A percentile compares a stretch with the other conserved stretches of the same genome.
Conservation (phyloP, 2,329 filamentous ascomycete genomes). For the Talaromyces pinophilus region DNA sequence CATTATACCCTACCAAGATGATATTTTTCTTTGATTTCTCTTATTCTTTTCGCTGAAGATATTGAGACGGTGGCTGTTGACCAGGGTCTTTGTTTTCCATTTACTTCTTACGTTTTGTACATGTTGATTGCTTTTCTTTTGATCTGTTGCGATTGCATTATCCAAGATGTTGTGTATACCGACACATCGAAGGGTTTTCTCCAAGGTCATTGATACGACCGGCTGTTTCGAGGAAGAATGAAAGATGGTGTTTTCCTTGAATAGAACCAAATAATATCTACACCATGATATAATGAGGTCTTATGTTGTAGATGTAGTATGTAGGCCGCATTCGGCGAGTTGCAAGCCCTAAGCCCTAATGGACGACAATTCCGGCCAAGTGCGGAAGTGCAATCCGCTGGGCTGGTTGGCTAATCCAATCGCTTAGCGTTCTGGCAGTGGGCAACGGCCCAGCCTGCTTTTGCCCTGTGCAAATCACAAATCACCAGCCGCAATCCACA, state of each 20-base stretch:
- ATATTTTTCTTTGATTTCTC: conserved; percentile 10
- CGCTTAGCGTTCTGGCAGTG: conserved; percentile 21
- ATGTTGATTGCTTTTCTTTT: background rate
- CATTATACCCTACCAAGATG: conserved; percentile 22
- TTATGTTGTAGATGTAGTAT: background rate
- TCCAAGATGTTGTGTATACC: background rate
- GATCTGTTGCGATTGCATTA: background rate
- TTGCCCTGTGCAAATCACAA: conserved; percentile 25
- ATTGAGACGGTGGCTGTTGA: conserved; percentile 5
- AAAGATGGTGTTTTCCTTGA: background rate
- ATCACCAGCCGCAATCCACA: conserved; percentile 14
- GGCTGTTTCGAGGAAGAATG: conserved; percentile 1
- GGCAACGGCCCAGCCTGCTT: conserved; percentile 7
- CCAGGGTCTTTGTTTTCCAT: conserved; percentile 6
- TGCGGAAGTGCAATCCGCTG: conserved; percentile 21
- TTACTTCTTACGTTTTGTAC: background rate
- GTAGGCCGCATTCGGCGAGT: conserved; percentile 7
- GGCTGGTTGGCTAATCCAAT: conserved; percentile 22
- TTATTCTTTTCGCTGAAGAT: conserved; percentile 1
- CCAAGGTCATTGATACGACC: background rate
- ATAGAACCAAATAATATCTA: background rate
- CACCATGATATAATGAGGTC: too few species aligned
- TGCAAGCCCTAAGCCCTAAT: conserved; percentile 24
- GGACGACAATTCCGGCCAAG: conserved; percentile 18
- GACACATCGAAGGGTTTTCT: background rate